phyloP scores from a whole-genome alignment of 2,329 filamentous ascomycete genomes.

The Exophiala spinifera region DNA sequence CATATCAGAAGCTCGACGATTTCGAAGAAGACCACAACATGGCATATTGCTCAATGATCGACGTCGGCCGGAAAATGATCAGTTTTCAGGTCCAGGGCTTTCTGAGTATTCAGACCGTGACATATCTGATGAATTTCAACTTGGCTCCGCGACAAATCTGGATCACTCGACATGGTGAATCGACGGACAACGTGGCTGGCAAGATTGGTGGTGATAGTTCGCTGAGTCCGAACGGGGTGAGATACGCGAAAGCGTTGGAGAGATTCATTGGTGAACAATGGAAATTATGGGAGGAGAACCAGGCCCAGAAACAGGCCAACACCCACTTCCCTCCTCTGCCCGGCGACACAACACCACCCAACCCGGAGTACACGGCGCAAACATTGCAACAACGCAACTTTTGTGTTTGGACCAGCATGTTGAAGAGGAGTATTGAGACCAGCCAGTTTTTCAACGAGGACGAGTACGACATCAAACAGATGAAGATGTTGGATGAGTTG shows the following conservation, averaged over 20 bases:
- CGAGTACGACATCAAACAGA: conserved; percentile 93
- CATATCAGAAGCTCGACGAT: conserved; percentile 84
- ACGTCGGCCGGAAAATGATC: conserved; percentile 91
- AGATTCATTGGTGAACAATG: conserved; percentile 80
- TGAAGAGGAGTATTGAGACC: conserved; percentile 83
- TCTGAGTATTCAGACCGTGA: conserved; percentile 85
- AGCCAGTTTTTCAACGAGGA: conserved; percentile 92
- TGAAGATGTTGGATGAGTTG: conserved; percentile 96
- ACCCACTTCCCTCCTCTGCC: conserved; percentile 84
- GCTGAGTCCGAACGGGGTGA: conserved; percentile 73
- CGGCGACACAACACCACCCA: conserved; percentile 90
- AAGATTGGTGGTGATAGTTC: conserved; percentile 90
- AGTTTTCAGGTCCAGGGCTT: conserved; percentile 90
- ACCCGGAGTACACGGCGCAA: conserved; percentile 66
- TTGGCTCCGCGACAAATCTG: conserved; percentile 93
- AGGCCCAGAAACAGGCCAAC: conserved; percentile 71
- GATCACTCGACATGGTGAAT: conserved; percentile 95
- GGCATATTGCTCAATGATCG: conserved; percentile 97
- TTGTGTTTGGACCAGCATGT: conserved; percentile 98
- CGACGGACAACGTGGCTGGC: conserved; percentile 77
- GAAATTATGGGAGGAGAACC: conserved; percentile 75
- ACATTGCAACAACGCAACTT: conserved; percentile 72
- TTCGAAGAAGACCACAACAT: conserved; percentile 88
- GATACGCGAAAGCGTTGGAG: conserved; percentile 75
- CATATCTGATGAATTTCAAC: conserved; percentile 96